phyloP scores from a whole-genome alignment of 805 yeast species.

The Candida methanosorbosa region DNA sequence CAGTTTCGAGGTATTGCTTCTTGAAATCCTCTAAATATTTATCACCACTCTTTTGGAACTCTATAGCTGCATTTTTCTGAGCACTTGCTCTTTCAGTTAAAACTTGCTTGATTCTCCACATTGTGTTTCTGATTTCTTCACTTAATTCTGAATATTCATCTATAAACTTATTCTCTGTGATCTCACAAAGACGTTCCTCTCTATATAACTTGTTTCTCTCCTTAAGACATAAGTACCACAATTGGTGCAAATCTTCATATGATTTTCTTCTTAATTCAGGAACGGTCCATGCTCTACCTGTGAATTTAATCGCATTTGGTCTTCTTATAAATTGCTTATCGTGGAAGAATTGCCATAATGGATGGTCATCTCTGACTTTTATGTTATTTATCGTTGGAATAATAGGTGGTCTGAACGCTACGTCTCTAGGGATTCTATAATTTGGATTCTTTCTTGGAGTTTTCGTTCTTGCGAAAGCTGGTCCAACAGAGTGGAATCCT shows the following conservation, averaged over 20 bases:
- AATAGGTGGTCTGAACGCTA: constrained; percentile 70
- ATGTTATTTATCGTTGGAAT: constrained; percentile 73
- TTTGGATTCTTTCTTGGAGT: constrained; percentile 3
- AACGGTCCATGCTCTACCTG: constrained; percentile 76
- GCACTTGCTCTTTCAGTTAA: constrained; percentile 78
- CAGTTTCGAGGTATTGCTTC: constrained; percentile 44
- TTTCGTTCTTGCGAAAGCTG: constrained; percentile 22
- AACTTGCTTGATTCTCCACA: constrained; percentile 81
- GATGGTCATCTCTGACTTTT: constrained; percentile 75
- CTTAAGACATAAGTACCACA: constrained; percentile 83
- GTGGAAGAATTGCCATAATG: constrained; percentile 86
- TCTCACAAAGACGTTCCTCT: constrained; percentile 44
- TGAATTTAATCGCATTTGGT: constrained; percentile 39
- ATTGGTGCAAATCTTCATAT: constrained; percentile 82
- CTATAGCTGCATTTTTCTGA: constrained; percentile 47
- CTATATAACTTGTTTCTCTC: constrained; percentile 76
- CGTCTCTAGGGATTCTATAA: constrained; percentile 32
- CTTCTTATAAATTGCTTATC: constrained; percentile 55
- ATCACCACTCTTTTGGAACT: constrained; percentile 33
- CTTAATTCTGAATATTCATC: constrained; percentile 16
- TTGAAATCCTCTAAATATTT: constrained; percentile 50
- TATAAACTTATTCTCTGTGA: constrained; percentile 7
- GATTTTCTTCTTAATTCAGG: constrained; percentile 86
- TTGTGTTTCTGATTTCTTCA: constrained; percentile 45
- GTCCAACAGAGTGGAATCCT: constrained; percentile 26